Conservation (phyloP, 192 early-diverging fungal genomes). For the Coemansia pectinata region DNA sequence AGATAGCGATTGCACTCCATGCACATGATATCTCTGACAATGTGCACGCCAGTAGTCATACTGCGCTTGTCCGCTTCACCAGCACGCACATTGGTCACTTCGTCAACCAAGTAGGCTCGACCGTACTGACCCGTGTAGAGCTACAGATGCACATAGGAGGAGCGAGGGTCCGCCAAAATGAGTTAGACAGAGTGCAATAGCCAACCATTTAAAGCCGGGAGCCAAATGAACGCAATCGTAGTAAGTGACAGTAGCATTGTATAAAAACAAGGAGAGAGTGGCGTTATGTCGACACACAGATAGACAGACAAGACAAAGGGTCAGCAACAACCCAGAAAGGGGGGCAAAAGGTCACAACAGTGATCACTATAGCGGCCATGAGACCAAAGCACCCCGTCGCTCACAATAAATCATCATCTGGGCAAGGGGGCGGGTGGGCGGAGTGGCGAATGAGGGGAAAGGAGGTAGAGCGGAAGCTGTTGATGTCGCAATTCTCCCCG, state of each 20-base stretch:
- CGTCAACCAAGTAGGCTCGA: constrained; percentile 30
- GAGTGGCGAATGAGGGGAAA: background rate
- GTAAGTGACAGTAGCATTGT: background rate
- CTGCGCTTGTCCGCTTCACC: constrained; percentile 46
- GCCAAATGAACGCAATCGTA: constrained; percentile 2
- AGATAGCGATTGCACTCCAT: constrained; percentile 51
- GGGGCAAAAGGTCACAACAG: constrained; percentile 16
- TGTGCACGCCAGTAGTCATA: constrained; percentile 53
- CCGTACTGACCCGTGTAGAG: constrained; percentile 52
- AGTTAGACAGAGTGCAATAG: background rate
- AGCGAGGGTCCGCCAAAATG: background rate
- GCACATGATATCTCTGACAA: constrained; percentile 45
- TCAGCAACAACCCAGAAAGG: too few species aligned
- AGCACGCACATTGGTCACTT: constrained; percentile 38
- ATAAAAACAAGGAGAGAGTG: background rate
- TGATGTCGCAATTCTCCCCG: background rate
- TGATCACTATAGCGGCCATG: constrained; percentile 20
- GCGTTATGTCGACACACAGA: background rate
- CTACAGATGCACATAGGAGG: constrained; percentile 17
- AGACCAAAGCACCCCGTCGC: constrained; percentile 2
- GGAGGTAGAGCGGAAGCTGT: background rate
- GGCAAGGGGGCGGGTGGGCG: background rate
- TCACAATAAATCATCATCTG: background rate
- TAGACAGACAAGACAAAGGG: background rate
- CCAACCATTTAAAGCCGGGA: background rate